Evolutionary conservation across 2,329 filamentous ascomycete genomes (phyloP), one percentile per base, ranked within the genome.

Genomic region (Verticillium dahliae): DNA sequence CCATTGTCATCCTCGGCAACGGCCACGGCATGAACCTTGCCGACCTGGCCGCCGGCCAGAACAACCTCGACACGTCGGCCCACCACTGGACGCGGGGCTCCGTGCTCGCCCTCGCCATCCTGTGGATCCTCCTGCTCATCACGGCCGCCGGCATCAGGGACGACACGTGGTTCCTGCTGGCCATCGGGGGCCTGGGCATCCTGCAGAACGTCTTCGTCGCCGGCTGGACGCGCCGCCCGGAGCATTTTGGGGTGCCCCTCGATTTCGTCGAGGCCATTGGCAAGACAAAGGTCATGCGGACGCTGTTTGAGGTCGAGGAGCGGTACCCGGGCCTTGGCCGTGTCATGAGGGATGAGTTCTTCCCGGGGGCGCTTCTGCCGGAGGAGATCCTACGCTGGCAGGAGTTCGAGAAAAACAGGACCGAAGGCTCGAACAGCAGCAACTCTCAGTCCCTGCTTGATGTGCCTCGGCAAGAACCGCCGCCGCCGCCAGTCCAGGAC

Each of bases 121-220:
- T 76, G 9, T 80, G 77, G 78, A 66, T 78, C 2, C 64, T 72
- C 1, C 69, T 81, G 2, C 70, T 80, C 1, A 75, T 80, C 31
- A 73, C 72, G 1, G 75, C 73, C 0, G 67, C 74, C 0, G 76
- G 74, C 0, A 52, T 77, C 2, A 68, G 72, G n/a, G 38, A 69
- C 4, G 63, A 78, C 41, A 70, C 74, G 1, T 80, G 77, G 76
- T 78, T 69, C 62, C 65, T 80, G 9, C 67, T 80, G 5, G 74
- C 68, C 0, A 69, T 79, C 4, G 77, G 78, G 0, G 71, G 69
- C 3, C 65, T 78, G 27, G 77, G 76, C 14, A 75, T 77, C 62
- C 45, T 77, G 0, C 75, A 79, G 62, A 79, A 78, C 61, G 68
- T 74, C 14, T 68, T 69, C 58, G 71, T 75, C 3, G 75, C 75